These are phyloP conservation scores for Discostella pseudostelligera DNA, from an alignment of 108 stramenopile genomes.

Conservation along the genomic window DNA sequence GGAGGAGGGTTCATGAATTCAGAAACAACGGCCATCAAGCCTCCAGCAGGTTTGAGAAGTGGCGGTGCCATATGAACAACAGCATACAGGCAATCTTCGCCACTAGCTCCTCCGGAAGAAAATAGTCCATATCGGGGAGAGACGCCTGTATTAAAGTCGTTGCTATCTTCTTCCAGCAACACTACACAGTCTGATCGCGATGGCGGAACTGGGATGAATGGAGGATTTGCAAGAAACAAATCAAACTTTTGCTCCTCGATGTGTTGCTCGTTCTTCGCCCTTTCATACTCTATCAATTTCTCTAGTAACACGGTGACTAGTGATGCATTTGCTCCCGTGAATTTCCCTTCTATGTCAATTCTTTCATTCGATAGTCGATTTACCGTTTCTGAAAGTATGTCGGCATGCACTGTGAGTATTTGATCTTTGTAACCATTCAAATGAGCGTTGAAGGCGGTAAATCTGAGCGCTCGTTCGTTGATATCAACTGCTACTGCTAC, in stretches of 20 bases:
- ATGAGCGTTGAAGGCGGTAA: conserved; percentile 60
- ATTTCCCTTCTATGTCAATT: neutral
- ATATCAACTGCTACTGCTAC: conserved; percentile 60
- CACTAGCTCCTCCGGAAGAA: conserved; percentile 65
- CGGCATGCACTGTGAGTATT: conserved; percentile 30
- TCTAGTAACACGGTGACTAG: neutral
- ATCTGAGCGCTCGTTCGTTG: conserved; percentile 67
- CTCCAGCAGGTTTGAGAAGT: conserved; percentile 30
- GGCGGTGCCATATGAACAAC: conserved; percentile 53
- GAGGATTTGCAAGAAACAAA: conserved; percentile 82
- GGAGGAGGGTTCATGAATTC: conserved; percentile 73
- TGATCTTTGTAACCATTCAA: conserved; percentile 54
- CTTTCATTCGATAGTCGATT: too few relatives aligned
- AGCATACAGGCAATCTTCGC: conserved; percentile 60
- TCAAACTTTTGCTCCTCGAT: conserved; percentile 38
- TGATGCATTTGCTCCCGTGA: neutral
- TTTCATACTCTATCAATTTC: too few relatives aligned
- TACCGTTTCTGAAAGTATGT: conserved; percentile 29
- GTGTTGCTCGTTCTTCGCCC: too few relatives aligned
- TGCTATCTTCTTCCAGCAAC: conserved; percentile 5
- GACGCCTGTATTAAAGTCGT: conserved; percentile 21
- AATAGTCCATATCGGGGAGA: conserved; percentile 62
- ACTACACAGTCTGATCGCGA: conserved; percentile 23
- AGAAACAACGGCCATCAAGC: conserved; percentile 64
- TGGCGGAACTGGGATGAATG: conserved; percentile 86